Percentiles rank a stretch among this genome's conserved stretches.
Evolutionary conservation across 306 rosid species (phyloP).

Genomic region (Cyamopsis tetragonoloba): DNA sequence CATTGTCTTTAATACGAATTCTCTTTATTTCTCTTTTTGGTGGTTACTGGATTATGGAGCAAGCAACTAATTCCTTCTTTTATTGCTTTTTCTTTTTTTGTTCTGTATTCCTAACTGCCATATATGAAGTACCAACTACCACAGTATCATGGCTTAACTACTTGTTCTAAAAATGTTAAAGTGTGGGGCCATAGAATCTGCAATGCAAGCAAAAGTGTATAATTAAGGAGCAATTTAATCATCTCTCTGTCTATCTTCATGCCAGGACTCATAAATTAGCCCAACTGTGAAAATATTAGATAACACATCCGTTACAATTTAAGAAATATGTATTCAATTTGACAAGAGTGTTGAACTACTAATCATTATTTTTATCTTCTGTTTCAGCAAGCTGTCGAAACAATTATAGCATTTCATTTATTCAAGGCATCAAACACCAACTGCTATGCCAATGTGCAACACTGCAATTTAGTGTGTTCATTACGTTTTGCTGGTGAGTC

Average conservation of each 20-base stretch:
- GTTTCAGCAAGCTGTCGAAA: neutral
- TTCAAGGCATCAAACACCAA: constrained; percentile 8
- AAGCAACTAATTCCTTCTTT: constrained; percentile 30
- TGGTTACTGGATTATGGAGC: constrained; percentile 19
- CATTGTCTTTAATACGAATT: constrained; percentile 13
- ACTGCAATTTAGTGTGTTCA: no score
- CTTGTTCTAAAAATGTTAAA: constrained; percentile 6
- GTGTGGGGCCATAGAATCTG: no score
- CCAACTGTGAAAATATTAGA: constrained; percentile 7
- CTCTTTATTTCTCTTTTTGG: constrained; percentile 12
- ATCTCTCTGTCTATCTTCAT: neutral
- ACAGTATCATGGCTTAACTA: constrained; percentile 41
- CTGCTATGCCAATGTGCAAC: neutral
- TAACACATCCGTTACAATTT: neutral
- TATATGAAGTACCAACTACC: constrained; percentile 32
- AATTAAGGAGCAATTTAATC: neutral
- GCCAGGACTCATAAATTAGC: neutral
- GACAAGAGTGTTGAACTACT: constrained; percentile 12
- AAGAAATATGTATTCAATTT: neutral
- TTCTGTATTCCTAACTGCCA: constrained; percentile 24
- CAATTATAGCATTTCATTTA: neutral
- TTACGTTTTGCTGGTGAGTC: no score
- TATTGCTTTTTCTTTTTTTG: neutral
- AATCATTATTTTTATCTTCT: neutral
- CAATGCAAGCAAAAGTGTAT: no score